Base-by-base conservation (phyloP, 2,329 filamentous ascomycete genomes). In the Ploettnerulaceae sp. region DNA sequence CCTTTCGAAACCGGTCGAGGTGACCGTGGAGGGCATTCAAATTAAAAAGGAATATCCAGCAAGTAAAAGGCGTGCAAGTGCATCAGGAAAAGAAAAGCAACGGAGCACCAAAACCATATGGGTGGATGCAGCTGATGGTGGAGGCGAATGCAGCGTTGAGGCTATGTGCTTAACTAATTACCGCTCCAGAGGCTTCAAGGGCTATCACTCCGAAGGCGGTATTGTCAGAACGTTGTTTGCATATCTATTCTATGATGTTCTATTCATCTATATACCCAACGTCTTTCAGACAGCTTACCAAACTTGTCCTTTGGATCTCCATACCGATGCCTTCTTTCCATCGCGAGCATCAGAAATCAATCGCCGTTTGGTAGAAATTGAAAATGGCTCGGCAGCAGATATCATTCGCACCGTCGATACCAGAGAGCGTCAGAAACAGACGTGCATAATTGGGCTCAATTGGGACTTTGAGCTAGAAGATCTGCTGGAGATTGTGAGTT, bases 211-310 rank as follows among this genome's bases (percentile, higher is more conserved):
- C 14, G 93, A 98, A 71, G 89, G 89, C 25, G 87, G 90, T 2
- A 90, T 97, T 57, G 71, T 97, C 5, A 82, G 89, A n/a, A 98
- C 93, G 0, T 72, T 98, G 20, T 90, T 90, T 66, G 85, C 82
- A 11, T 91, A 93, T 61, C 78, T 98, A 14, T 95, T 97, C 71
- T 93, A 84, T 70, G 91, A 98, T 66, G 79, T 97, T 18, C 71
- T 98, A 5, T 97, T 97, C 67, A 74, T 89, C 20, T 95, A 95
- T 66, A 79, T 97, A 4, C 91, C 93, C 20, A 95, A 97, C 58
- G 91, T 98, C 45, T 98, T 98, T 66, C 91, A 97, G 64, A 98
- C 93, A 5, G 80, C 85, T 1, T 98, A 88, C 64, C 93, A 98
- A 67, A 95, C 89, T 0, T 95, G 89, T 61, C 93, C 93, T 1